A percentile compares a stretch with the other conserved stretches of the same genome.
Evolutionary conservation across 176 grass and related monocot species (phyloP).

Genomic region (Aegilops bicornis): DNA sequence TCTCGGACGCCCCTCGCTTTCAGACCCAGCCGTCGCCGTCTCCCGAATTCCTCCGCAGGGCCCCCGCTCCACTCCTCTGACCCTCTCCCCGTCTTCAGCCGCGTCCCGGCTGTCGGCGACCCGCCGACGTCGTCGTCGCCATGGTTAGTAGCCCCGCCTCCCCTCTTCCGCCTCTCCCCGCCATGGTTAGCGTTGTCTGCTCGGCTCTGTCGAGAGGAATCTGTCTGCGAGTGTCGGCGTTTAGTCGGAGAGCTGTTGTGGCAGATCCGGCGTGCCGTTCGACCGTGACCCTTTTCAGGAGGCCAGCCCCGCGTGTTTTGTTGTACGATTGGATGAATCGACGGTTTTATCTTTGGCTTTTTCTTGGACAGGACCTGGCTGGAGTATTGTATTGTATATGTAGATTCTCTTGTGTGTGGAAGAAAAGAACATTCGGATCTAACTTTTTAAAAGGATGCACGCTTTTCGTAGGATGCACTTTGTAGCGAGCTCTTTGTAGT

Average conservation of each 20-base stretch:
- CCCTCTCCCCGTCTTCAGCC: neutral
- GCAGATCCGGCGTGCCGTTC: slow-evolving; percentile 25
- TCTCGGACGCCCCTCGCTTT: slow-evolving; percentile 1
- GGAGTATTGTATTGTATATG: slow-evolving; percentile 3
- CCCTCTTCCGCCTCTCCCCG: too few species aligned
- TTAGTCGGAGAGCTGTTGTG: neutral
- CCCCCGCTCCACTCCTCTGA: neutral
- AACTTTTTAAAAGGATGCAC: neutral
- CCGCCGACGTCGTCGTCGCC: neutral
- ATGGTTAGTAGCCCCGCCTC: slow-evolving; percentile 24
- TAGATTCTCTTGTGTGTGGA: slow-evolving; percentile 12
- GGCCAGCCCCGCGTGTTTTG: neutral
- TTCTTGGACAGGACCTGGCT: neutral
- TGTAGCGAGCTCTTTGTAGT: neutral
- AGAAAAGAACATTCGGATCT: slow-evolving; percentile 27
- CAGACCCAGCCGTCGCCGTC: slow-evolving; percentile 24
- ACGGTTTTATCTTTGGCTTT: neutral
- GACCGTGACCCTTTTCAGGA: neutral
- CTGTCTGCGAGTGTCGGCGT: neutral
- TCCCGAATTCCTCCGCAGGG: slow-evolving; percentile 11
- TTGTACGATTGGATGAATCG: neutral
- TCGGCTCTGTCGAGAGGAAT: neutral
- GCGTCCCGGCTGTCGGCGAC: slow-evolving; percentile 3
- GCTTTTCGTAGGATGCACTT: neutral
- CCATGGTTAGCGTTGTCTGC: neutral